phyloP scores from a whole-genome alignment of 805 yeast genomes.

The Candida chilensis region DNA sequence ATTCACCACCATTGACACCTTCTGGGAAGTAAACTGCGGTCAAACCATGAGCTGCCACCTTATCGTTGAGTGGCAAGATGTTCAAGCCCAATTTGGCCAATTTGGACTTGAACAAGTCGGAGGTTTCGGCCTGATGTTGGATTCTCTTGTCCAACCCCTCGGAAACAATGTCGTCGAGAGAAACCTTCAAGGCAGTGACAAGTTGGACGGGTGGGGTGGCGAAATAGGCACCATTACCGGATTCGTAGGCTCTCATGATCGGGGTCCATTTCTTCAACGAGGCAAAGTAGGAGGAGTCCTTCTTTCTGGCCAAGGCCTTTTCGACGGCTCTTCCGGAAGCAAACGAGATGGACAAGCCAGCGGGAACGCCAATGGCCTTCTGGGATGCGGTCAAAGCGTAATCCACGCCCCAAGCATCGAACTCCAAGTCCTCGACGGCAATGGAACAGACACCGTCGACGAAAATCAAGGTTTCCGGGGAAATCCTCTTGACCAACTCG shows the following conservation, averaged over 20 bases:
- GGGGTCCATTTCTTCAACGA: constrained; percentile 83
- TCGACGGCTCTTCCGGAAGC: constrained; percentile 69
- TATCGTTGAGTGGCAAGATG: constrained; percentile 49
- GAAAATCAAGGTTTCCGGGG: constrained; percentile 75
- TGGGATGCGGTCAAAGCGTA: constrained; percentile 88
- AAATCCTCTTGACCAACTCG: constrained; percentile 43
- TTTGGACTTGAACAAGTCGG: constrained; percentile 55
- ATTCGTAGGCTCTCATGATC: constrained; percentile 78
- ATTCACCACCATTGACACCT: constrained; percentile 57
- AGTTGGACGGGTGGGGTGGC: constrained; percentile 97
- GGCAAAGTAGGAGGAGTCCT: constrained; percentile 52
- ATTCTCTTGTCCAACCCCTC: constrained; percentile 52
- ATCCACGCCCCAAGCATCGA: constrained; percentile 87
- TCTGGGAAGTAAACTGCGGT: constrained; percentile 82
- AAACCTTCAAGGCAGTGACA: constrained; percentile 69
- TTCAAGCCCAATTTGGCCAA: constrained; percentile 54
- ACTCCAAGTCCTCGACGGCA: constrained; percentile 79
- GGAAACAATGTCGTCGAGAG: constrained; percentile 63
- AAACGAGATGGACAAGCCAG: constrained; percentile 77
- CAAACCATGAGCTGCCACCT: constrained; percentile 77
- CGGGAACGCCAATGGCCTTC: constrained; percentile 91
- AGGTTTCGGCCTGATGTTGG: constrained; percentile 50
- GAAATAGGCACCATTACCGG: constrained; percentile 72
- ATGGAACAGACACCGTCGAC: constrained; percentile 96
- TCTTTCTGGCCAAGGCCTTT: constrained; percentile 40